Base-by-base conservation (phyloP, 345 rosid species). In the Euphorbia pulcherrima region DNA sequence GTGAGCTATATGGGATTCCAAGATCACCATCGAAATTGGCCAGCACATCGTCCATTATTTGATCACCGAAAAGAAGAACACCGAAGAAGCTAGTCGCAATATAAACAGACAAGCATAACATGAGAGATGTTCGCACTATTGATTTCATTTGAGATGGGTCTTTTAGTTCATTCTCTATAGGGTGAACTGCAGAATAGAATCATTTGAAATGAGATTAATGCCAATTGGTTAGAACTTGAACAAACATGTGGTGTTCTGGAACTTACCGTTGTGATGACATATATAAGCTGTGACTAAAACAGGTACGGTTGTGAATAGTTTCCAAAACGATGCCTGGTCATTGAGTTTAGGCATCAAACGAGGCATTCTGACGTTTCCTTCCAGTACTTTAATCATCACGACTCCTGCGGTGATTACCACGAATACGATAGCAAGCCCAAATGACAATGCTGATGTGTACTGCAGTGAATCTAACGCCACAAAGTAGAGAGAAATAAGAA, bases 11-110 rank as follows among this genome's bases (percentile, higher is more conserved):
- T n/a, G 87, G 84, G 74, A 88, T 72, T 61, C 87, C 86, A 33
- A 88, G 90, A 74, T 83, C 88, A 55, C 83, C 87, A 64, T 88
- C 90, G 67, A 88, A 88, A 68, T 88, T 88, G 50, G 93, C 81
- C 62, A 88, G 93, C 6, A 86, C 82, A 35, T 84, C 90, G 77
- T 88, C 88, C 72, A 84, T 58, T 12, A 80, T 82, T 57, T 72
- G 69, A 65, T 88, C 87, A 58, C 93, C 90, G 60, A 88, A 88
- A 63, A 88, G 88, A 55, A 88, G 79, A 47, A 84, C 67, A 64
- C 87, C 93, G 21, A 88, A 88, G 75, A 86, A 83, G 83, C 90
- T 81, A 33, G 93, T 88, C 14, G 90, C 84, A 56, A 88, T 28
- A 47, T 88, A 88, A 59, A 88, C 84, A n/a, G 71, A 58, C 29